These are phyloP conservation scores for Groenewaldozyma tartarivorans DNA, from an alignment of 805 yeast genomes.

Conservation along the genomic window DNA sequence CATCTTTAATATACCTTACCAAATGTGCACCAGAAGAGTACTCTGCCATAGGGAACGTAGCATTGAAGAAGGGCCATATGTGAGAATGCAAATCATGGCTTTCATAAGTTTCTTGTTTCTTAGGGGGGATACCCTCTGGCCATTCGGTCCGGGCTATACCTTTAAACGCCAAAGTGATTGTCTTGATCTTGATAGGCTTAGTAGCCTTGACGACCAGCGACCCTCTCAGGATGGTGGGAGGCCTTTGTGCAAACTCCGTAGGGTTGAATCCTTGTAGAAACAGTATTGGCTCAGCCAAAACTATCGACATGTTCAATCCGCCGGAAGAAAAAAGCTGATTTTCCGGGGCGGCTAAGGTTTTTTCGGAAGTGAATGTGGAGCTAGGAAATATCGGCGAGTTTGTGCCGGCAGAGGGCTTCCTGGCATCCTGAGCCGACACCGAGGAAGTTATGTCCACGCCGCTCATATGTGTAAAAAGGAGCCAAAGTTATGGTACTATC, in stretches of 20 bases:
- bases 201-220: conserved; percentile 57
- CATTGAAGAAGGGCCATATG: conserved; percentile 80
- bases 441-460: neutral
- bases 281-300: conserved; percentile 70
- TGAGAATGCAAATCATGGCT: conserved; percentile 59
- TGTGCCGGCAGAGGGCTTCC: neutral
- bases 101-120: conserved; percentile 57
- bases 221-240: conserved; percentile 60
- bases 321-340: conserved; percentile 52
- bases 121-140: conserved; percentile 98
- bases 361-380: conserved; percentile 9
- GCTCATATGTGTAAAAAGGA: neutral
- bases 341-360: conserved; percentile 11
- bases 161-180: conserved; percentile 49
- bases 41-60: conserved; percentile 30
- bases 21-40: conserved; percentile 37
- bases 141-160: conserved; percentile 77
- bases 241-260: conserved; percentile 33
- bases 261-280: conserved; percentile 76
- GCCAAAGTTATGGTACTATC: too few species aligned
- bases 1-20: conserved; percentile 13
- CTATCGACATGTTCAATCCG: conserved; percentile 59
- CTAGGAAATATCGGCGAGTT: conserved; percentile 11
- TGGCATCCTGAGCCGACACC: neutral
- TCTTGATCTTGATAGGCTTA: conserved; percentile 64